Conservation (phyloP, 1,284 basidiomycete species). For the Microbotryum silenes-acaulis region DNA sequence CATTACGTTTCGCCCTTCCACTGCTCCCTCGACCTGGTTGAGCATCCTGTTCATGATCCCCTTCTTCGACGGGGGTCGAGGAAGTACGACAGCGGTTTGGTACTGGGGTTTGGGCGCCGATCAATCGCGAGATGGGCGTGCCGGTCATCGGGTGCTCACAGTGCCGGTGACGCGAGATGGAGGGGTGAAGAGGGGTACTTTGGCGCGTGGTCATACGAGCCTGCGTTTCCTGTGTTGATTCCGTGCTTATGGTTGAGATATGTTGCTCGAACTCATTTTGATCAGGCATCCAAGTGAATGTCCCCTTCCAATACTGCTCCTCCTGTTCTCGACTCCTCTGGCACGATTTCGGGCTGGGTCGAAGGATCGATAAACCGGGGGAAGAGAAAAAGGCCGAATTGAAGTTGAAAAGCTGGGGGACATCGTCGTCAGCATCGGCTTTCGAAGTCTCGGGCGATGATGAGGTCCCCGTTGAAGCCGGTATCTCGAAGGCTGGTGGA, state of each 20-base stretch:
- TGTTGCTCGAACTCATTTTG: slow-evolving; percentile 13
- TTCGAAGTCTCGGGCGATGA: slow-evolving; percentile 3
- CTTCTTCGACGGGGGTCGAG: slow-evolving; percentile 1
- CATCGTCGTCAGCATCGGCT: neutral
- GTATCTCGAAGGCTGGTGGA: neutral
- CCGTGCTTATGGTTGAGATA: neutral
- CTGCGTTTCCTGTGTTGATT: neutral
- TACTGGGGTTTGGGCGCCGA: slow-evolving; percentile 6
- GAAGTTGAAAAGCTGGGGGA: slow-evolving; percentile 12
- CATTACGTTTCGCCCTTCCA: neutral
- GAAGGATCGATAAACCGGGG: slow-evolving; percentile 34
- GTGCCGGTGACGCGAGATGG: slow-evolving; percentile 1
- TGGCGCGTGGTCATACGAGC: too few species aligned
- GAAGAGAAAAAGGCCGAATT: slow-evolving; percentile 35
- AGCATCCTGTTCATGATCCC: neutral
- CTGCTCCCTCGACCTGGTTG: neutral
- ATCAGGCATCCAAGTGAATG: slow-evolving; percentile 19
- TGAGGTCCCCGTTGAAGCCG: neutral
- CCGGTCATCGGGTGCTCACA: slow-evolving; percentile 3
- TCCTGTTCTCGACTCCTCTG: slow-evolving; percentile 1
- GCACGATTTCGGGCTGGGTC: slow-evolving; percentile 8
- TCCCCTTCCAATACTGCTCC: slow-evolving; percentile 25
- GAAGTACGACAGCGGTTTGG: neutral
- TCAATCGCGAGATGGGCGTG: slow-evolving; percentile 1
- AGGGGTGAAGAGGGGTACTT: neutral